Percentiles rank a stretch among this genome's conserved stretches.
Evolutionary conservation across 2,329 filamentous ascomycete genomes (phyloP).

Genomic region (Penicillium capsulatum): DNA sequence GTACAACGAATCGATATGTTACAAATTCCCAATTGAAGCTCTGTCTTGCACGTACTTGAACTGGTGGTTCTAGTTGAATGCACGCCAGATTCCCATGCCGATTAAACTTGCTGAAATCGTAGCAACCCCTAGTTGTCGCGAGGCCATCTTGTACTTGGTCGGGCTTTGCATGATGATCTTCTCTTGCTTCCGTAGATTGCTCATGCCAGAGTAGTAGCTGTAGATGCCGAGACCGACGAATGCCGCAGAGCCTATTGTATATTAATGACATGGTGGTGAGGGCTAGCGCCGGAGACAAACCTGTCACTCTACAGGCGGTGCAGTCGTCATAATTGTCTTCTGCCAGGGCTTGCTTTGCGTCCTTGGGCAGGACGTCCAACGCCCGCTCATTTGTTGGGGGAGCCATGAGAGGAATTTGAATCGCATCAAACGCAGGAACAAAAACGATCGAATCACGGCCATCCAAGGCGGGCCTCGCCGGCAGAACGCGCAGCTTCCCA

Average conservation of each 20-base stretch:
- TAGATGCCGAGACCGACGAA: conserved; percentile 73
- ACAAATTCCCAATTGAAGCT: conserved; percentile 10
- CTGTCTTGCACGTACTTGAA: too few species aligned
- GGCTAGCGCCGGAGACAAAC: conserved; percentile 45
- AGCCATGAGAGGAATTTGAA: conserved; percentile 37
- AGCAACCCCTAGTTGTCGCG: conserved; percentile 63
- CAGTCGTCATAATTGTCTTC: conserved; percentile 57
- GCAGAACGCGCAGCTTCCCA: conserved; percentile 31
- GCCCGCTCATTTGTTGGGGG: conserved; percentile 45
- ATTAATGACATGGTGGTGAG: too few species aligned
- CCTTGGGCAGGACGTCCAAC: conserved; percentile 53
- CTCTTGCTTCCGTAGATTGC: conserved; percentile 64
- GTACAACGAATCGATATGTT: conserved; percentile 22
- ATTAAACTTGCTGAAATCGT: conserved; percentile 64
- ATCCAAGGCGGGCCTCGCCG: conserved; percentile 28
- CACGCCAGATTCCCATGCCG: conserved; percentile 66
- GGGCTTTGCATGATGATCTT: conserved; percentile 61
- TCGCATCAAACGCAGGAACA: too few species aligned
- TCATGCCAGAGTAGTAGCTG: conserved; percentile 70
- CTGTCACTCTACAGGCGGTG: conserved; percentile 65
- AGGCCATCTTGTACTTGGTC: conserved; percentile 68
- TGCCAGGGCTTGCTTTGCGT: conserved; percentile 55
- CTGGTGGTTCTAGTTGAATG: conserved; percentile 53
- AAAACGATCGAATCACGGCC: conserved; percentile 4
- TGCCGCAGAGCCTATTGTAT: conserved; percentile 60